Base-by-base conservation (phyloP, 2,329 filamentous ascomycete genomes). In the Podosphaera aphanis region DNA sequence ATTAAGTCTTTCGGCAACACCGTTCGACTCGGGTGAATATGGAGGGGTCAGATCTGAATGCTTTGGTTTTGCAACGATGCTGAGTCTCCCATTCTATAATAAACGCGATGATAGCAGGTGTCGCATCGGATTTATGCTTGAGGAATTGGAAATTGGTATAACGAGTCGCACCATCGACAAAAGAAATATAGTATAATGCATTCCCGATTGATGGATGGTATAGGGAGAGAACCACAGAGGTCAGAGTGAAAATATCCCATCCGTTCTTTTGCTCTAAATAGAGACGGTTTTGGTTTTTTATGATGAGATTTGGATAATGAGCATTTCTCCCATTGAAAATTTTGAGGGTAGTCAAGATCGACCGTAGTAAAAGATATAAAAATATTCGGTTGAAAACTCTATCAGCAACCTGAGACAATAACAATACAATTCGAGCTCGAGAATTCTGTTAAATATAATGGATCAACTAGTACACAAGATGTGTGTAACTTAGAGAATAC, bases 21-120 rank as follows among this genome's bases (percentile, higher is more conserved):
- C 39, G 16, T 42, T 42, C 25, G 39, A 42, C n/a, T 42, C 39
- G n/a, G 19, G 39, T 13, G 39, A 42, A 27, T 42, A 42, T 11
- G 39, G 39, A 6, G 39, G 20, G 5, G 19, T 42, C 13, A 42
- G 11, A 16, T 40, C 38, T 19, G 8, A 40, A 21, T 18, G 11
- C 5, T 8, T 40, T 40, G 5, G 21, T 2, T 21, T 23, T 20
- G 21, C 38, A 40, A 40, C 19, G 10, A 40, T 40, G 2, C n/a
- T 40, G 8, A 10, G 6, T 40, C 38, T 40, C 38, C 38, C 19
- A 20, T n/a, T 19, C 19, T 21, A 10, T 18, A 15, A 40, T 40
- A n/a, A 21, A 40, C 10, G 19, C 38, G 6, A 40, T 40, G n/a
- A n/a, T 23, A 21, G n/a, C 38, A 11, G 3, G 38, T 6, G 38